Percentiles rank a stretch among this genome's conserved stretches.
phyloP scores from a whole-genome alignment of 192 early-diverging fungal genomes.

The Allomyces javanicus region DNA sequence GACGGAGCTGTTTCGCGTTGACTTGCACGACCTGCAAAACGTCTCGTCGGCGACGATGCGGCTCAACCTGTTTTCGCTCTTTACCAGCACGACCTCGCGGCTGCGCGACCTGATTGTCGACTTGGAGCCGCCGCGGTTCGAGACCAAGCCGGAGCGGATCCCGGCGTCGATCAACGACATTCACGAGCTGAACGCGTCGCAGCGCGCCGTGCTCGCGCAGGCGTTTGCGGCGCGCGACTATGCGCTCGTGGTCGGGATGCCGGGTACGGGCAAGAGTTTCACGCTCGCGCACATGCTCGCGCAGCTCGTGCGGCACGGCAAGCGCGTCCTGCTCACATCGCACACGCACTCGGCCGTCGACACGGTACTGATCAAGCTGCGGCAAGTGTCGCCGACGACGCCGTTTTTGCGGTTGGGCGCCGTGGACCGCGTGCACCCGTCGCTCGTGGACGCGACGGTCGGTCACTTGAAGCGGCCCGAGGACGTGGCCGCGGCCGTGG shows the following conservation, averaged over 20 bases:
- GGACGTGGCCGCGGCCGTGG: slow-evolving; percentile 39
- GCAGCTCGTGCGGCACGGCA: slow-evolving; percentile 38
- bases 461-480: slow-evolving; percentile 29
- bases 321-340: slow-evolving; percentile 64
- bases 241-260: slow-evolving; percentile 83
- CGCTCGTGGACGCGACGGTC: slow-evolving; percentile 10
- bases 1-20: slow-evolving; percentile 39
- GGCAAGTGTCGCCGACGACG: background rate
- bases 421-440: slow-evolving; percentile 33
- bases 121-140: slow-evolving; percentile 44
- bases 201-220: slow-evolving; percentile 21
- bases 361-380: slow-evolving; percentile 74
- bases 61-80: slow-evolving; percentile 56
- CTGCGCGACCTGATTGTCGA: slow-evolving; percentile 63
- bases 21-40: slow-evolving; percentile 59
- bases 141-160: background rate
- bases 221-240: slow-evolving; percentile 50
- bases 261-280: slow-evolving; percentile 89
- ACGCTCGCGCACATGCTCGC: slow-evolving; percentile 63
- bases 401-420: slow-evolving; percentile 49
- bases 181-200: slow-evolving; percentile 57
- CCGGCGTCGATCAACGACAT: background rate
- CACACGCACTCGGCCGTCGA: slow-evolving; percentile 89
- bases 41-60: slow-evolving; percentile 20
- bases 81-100: slow-evolving; percentile 28